Evolutionary conservation across 1,284 basidiomycete species (phyloP).

Genomic region (Malassezia equina): DNA sequence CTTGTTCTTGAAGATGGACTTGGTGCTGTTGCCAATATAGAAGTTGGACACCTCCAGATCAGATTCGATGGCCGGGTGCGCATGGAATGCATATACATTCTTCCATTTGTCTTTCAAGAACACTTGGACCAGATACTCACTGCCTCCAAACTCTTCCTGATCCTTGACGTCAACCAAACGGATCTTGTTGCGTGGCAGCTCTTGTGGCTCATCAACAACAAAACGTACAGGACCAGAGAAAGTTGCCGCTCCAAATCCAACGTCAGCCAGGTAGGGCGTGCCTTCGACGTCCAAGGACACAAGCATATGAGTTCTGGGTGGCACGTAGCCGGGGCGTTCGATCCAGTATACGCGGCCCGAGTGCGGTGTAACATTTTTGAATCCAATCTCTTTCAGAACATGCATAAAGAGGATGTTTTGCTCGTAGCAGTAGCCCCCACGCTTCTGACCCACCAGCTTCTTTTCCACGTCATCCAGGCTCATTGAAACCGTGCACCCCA

Average conservation of each 20-base stretch:
- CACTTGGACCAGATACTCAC: not conserved
- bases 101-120: not conserved
- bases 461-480: not conserved
- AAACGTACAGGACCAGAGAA: not conserved
- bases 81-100: not conserved
- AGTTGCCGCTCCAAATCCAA: not conserved
- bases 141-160: not conserved
- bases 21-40: not conserved
- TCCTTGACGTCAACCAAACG: not conserved
- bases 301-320: not conserved
- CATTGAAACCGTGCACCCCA: not conserved
- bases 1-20: not conserved
- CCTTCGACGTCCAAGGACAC: not conserved
- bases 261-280: not conserved
- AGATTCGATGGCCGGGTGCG: not conserved
- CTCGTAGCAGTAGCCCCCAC: conserved; percentile 1
- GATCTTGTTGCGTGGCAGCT: not conserved
- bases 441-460: not conserved
- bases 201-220: not conserved
- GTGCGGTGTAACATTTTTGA: not conserved
- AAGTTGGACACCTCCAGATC: not conserved
- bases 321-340: not conserved
- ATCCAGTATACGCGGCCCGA: not conserved
- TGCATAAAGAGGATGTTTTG: not conserved
- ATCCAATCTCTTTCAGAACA: not conserved